Evolutionary conservation across 768 basidiomycete species (phyloP), one percentile per base, ranked within the genome.

Genomic region (Leucosporidium yakuticum): DNA sequence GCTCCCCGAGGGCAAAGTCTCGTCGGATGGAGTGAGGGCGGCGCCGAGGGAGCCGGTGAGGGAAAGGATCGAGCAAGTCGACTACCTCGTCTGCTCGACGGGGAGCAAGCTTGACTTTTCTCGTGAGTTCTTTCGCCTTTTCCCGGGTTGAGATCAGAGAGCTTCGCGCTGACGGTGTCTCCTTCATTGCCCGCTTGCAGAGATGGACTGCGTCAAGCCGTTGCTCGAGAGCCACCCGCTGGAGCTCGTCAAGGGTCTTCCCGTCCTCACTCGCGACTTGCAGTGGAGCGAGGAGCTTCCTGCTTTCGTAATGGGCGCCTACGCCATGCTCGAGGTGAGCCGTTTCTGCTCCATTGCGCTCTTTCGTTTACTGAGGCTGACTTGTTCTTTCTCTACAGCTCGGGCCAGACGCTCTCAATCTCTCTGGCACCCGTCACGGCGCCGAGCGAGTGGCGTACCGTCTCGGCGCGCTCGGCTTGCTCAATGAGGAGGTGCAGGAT

Each of bases 261-360:
- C 75, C 0, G 29, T 44, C n/a, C 34, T 76, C 7, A 74, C 73
- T 17, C 39, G 23, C 17, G 73, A 74, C 64, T 31, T 76, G 7
- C 67, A 64, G 39, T 73, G 69, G 69, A 48, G 23, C 31, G 44
- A 29, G 11, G 62, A 64, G 1, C 14, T 73, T 11, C 71, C 71
- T 8, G 36, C 64, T 17, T 73, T 73, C 51, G 48, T 73, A 8
- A 31, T 64, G 39, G 71, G 71, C 7, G 71, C 71, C 0, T 73
- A 62, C 56, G 56, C 68, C 29, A 73, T 73, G 71, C 65, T 72
- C 9, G 71, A 72, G 67, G 70, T 71, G 56, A 25, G 69, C 39
- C 14, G 6, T 44, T 51, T n/a, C 27, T 5, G 25, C 7, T 25
- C 15, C 39, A 48, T 59, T 48, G 9, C 19, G 2, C 4, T 2